A percentile compares a stretch with the other conserved stretches of the same genome.
Evolutionary conservation across 202 grass and related monocot species (phyloP).

Genomic region (Bolboschoenoplectus hybrid): DNA sequence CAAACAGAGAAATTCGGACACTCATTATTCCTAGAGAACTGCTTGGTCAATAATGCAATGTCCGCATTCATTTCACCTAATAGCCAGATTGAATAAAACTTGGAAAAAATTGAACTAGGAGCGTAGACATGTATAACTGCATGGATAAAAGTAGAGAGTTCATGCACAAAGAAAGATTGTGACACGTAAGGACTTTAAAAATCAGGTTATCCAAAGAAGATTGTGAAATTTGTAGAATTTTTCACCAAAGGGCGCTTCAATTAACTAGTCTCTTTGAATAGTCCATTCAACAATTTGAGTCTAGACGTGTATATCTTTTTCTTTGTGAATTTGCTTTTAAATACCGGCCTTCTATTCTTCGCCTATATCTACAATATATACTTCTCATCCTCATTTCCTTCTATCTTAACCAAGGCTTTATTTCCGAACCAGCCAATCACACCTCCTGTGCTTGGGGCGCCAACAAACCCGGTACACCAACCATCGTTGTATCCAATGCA

Average conservation of each 20-base stretch:
- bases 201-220: background rate
- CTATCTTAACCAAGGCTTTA: background rate
- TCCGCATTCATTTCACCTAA: background rate
- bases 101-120: background rate
- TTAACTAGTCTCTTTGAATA: conserved; percentile 13
- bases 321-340: background rate
- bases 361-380: background rate
- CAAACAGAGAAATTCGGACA: background rate
- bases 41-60: background rate
- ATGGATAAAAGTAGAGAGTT: background rate
- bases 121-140: background rate
- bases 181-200: background rate
- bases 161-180: background rate
- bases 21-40: too few relatives aligned
- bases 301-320: background rate
- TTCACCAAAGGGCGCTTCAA: background rate
- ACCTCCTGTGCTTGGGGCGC: conserved; percentile 38
- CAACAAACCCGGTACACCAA: background rate
- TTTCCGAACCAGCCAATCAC: background rate
- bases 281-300: background rate
- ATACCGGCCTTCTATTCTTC: background rate
- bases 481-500: background rate
- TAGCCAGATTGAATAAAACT: background rate
- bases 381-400: too few relatives aligned
- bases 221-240: background rate